A percentile compares a stretch with the other conserved stretches of the same genome.
Conservation (phyloP, 257 asterid species). For the Orobanche coerulescens region DNA sequence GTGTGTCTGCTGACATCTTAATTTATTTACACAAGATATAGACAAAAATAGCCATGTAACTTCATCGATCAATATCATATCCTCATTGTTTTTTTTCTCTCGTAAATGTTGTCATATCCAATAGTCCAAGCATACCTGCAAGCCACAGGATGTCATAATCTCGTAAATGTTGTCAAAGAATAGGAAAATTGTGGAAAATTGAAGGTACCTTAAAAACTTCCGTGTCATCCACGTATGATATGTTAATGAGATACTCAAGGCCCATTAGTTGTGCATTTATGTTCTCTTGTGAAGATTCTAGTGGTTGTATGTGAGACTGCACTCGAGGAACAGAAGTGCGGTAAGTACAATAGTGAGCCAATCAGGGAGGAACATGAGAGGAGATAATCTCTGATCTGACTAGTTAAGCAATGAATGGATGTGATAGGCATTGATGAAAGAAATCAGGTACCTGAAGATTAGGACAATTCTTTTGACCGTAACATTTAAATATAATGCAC, state of each 20-base stretch:
- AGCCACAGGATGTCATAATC: too few relatives aligned
- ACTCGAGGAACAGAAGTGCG: constrained; percentile 13
- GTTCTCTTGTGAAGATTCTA: constrained; percentile 66
- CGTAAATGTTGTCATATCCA: neutral
- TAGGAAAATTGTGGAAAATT: too few relatives aligned
- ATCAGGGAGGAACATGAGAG: neutral
- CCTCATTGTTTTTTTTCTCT: too few relatives aligned
- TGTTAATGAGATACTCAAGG: constrained; percentile 67
- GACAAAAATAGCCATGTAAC: too few relatives aligned
- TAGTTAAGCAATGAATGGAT: neutral
- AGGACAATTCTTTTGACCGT: neutral
- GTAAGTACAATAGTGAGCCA: constrained; percentile 12
- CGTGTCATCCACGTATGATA: constrained; percentile 86
- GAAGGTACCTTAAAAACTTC: too few relatives aligned
- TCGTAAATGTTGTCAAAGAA: too few relatives aligned
- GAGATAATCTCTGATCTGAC: neutral
- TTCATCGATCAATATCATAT: too few relatives aligned
- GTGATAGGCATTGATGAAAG: neutral
- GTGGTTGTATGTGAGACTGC: constrained; percentile 69
- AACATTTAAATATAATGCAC: neutral
- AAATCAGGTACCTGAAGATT: neutral
- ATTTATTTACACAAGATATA: too few relatives aligned
- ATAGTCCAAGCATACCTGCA: neutral
- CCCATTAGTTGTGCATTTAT: constrained; percentile 50
- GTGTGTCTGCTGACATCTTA: too few relatives aligned